A percentile compares a stretch with the other conserved stretches of the same genome.
These are phyloP conservation scores for Gynandropsis gynandra DNA, from an alignment of 345 rosid species.

Conservation along the genomic window DNA sequence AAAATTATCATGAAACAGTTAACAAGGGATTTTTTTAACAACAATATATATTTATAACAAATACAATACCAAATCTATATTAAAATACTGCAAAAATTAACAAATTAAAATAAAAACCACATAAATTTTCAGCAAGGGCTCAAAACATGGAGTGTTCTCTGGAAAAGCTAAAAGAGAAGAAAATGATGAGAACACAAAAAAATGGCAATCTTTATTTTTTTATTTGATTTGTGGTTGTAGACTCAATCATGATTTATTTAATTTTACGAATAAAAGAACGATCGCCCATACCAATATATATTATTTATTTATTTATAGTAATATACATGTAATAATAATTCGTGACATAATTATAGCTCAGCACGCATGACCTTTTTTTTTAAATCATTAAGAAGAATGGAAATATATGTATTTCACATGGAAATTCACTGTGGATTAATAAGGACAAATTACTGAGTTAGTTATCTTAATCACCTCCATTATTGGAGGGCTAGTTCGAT, in stretches of 20 bases:
- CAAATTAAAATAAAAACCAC: constrained; percentile 10
- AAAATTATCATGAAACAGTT: too few relatives aligned
- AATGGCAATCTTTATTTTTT: neutral
- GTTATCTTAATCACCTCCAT: too few relatives aligned
- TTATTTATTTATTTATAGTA: neutral
- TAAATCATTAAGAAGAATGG: constrained; percentile 22
- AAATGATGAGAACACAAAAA: neutral
- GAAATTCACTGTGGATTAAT: constrained; percentile 13
- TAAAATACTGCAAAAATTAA: too few relatives aligned
- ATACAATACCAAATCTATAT: neutral
- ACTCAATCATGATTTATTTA: constrained; percentile 25
- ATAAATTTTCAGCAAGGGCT: constrained; percentile 18
- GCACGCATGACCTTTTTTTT: constrained; percentile 25
- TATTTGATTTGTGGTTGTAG: constrained; percentile 24
- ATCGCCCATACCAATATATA: constrained; percentile 22
- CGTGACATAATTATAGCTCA: constrained; percentile 17
- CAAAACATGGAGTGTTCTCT: constrained; percentile 26
- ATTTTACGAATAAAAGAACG: constrained; percentile 25
- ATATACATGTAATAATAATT: constrained; percentile 15
- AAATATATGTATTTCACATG: constrained; percentile 1
- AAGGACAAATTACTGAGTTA: neutral
- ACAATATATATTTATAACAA: too few relatives aligned
- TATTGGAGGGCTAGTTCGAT: neutral
- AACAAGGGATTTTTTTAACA: too few relatives aligned
- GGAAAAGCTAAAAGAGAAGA: constrained; percentile 8